Conservation (phyloP, 2,329 filamentous ascomycete genomes). For the Nothomitra cinnamomea region DNA sequence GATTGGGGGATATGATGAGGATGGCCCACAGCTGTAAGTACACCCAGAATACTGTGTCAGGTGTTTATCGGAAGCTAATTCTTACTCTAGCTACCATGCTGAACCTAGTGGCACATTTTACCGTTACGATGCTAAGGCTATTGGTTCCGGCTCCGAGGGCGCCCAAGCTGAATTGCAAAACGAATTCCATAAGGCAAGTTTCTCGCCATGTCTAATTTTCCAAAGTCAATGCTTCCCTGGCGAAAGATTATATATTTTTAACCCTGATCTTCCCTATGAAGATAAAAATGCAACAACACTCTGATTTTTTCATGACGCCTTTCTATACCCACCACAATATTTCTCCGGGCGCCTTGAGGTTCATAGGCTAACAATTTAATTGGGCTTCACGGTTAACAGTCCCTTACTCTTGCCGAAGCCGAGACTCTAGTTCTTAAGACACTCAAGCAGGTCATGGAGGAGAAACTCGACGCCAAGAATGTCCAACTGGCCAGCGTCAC, state of each 20-base stretch:
- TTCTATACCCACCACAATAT: neutral
- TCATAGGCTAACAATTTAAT: no score
- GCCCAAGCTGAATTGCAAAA: conserved; percentile 97
- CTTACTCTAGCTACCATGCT: conserved; percentile 57
- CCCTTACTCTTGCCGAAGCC: conserved; percentile 77
- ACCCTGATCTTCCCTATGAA: neutral
- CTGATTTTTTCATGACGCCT: no score
- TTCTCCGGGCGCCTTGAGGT: conserved; percentile 11
- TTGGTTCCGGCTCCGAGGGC: conserved; percentile 91
- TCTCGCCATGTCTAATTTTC: neutral
- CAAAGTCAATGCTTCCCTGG: neutral
- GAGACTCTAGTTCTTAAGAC: conserved; percentile 95
- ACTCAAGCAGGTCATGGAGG: conserved; percentile 99
- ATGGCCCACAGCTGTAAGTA: conserved; percentile 70
- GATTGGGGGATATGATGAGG: conserved; percentile 94
- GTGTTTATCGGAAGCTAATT: neutral
- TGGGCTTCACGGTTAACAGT: conserved; percentile 28
- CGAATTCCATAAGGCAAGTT: conserved; percentile 75
- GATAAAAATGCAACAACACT: no score
- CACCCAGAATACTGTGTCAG: conserved; percentile 7
- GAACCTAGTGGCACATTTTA: conserved; percentile 98
- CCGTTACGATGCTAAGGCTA: conserved; percentile 96
- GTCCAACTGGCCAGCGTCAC: conserved; percentile 96
- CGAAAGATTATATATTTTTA: neutral
- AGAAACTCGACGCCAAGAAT: conserved; percentile 98